Conservation (phyloP, 768 basidiomycete species). For the Phaeotremella skinneri region DNA sequence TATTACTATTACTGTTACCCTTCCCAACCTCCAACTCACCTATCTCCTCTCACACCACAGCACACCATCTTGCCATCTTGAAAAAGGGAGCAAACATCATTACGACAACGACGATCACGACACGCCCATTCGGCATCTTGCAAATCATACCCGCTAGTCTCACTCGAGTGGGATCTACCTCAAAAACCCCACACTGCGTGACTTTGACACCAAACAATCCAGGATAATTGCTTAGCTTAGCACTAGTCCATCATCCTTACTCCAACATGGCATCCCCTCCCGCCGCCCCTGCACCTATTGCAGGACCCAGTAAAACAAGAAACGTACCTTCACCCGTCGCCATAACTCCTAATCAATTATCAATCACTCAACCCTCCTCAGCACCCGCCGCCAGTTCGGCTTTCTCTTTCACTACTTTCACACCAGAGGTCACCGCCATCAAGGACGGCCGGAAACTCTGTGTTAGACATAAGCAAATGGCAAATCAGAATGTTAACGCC, state of each 20-base stretch:
- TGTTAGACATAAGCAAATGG: slow-evolving; percentile 91
- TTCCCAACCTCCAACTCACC: too few relatives aligned
- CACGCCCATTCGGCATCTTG: background rate
- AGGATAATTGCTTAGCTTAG: slow-evolving; percentile 2
- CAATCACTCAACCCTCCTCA: background rate
- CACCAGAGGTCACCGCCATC: slow-evolving; percentile 40
- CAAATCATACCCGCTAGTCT: background rate
- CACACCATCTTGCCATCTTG: too few relatives aligned
- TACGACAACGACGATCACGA: background rate
- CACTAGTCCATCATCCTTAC: too few relatives aligned
- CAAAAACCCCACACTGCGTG: slow-evolving; percentile 7
- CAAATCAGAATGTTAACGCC: slow-evolving; percentile 87
- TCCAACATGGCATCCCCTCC: slow-evolving; percentile 17
- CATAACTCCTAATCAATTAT: background rate
- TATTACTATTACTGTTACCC: too few relatives aligned
- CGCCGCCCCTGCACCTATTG: background rate
- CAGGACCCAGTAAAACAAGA: slow-evolving; percentile 1
- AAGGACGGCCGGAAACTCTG: slow-evolving; percentile 68
- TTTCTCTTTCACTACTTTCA: slow-evolving; percentile 1
- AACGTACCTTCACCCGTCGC: background rate
- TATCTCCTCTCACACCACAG: too few relatives aligned
- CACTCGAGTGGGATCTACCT: background rate
- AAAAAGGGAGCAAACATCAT: background rate
- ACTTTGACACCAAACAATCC: background rate
- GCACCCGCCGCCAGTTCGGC: slow-evolving; percentile 1